Base-by-base conservation (phyloP, 202 grass and related monocot genomes). In the Elaeis oleifera region DNA sequence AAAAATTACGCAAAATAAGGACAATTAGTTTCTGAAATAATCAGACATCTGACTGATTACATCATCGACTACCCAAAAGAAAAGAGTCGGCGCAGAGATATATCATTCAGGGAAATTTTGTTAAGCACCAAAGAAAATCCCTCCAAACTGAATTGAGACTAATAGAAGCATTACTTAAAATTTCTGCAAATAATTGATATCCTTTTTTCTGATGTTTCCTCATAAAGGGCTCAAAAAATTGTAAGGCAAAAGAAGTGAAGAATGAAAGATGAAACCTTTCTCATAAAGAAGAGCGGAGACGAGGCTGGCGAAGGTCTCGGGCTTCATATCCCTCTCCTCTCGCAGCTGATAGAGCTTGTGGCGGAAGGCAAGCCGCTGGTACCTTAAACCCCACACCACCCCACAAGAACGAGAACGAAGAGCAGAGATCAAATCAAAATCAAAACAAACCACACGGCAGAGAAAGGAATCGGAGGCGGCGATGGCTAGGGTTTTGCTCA, bases 311-410 rank as follows among this genome's bases (percentile, higher is more conserved):
- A 95, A 90, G 61, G 85, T 90, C 64, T 95, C 65, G 0, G 85
- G 85, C 60, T 95, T 95, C 80, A 86, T 90, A 65, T 86, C 85
- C 80, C 90, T 79, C 86, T 90, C 90, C 67, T 95, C 90, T 58
- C 85, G 70, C 21, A 86, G 64, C 82, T 95, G 86, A 65, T 88
- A 89, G 25, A 86, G 5, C 54, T 90, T 90, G 82, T 95, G 90
- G 80, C 87, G 83, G 26, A 87, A 96, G 62, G 87, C 83, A 20
- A 96, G 69, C 9, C 75, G 76, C 68, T 95, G 90, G 69, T 90
- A 71, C 80, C 90, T 84, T 23, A 76, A 50, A 51, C 19, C 15
- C 6, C 6, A 51, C 18, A 6, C 6, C 6, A 6, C 11, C 17
- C 16, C 26, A 54, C 53, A 7, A 16, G 24, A 25, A 59, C 23